Base-by-base conservation (phyloP, 2,329 filamentous ascomycete genomes). In the Arthrocladium fulminans region DNA sequence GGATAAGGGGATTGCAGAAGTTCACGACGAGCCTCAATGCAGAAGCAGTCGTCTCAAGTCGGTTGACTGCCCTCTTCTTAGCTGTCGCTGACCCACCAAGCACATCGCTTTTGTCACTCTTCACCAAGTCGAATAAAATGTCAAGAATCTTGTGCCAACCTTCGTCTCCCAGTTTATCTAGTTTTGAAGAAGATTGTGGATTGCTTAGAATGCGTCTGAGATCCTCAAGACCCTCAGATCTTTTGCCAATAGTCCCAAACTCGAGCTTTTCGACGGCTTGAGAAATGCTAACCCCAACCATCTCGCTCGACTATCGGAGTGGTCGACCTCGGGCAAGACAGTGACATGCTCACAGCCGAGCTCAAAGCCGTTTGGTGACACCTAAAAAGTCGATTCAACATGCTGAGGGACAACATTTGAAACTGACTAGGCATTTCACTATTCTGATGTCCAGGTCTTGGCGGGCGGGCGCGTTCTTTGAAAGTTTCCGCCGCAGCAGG, bases 81-180 rank as follows among this genome's bases (percentile, higher is more conserved):
- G 73, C 68, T 10, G 67, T 73, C 46, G 73, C 73, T 54, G 72
- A 75, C 10, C 73, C 73, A 48, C 75, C 76, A 48, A 77, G 74
- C 54, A 79, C 84, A 15, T 67, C 63, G 8, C 80, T 72, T 61
- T 86, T 88, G 57, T 95, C 88, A 12, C 74, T 65, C 76, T 76
- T 60, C 75, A 83, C 74, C 54, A 81, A 81, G 47, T 77, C 75
- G 61, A 96, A 95, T 2, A 97, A 70, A 1, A 79, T 77, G 60
- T 96, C 88, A 58, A 87, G 86, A 37, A 96, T 80, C 51, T 78
- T 77, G 60, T 92, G 84, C 57, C 86, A 94, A n/a, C 77, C 77
- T 61, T 84, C 86, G 61, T 94, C 87, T 39, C 76, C 77, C 27
- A 95, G 70, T 4, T 61, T 59, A 27, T 70, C 64, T 10, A 43